These are phyloP conservation scores for Epichloe uncinata DNA, from an alignment of 2,329 filamentous ascomycete genomes.

Conservation along the genomic window DNA sequence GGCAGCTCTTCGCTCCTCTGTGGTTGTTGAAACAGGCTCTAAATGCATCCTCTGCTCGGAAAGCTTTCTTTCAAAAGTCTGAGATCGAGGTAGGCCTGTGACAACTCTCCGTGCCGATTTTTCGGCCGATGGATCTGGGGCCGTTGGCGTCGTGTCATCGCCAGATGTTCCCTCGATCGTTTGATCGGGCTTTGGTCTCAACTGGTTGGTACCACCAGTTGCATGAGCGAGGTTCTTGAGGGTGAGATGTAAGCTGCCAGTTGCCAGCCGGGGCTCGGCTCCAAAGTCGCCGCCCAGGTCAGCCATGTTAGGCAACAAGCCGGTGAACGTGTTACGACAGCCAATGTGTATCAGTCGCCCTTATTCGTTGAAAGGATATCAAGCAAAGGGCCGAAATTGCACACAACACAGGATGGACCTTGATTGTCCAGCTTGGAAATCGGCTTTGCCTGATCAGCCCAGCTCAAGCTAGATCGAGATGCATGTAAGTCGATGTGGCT, in stretches of 20 bases:
- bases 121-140: background rate
- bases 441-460: background rate
- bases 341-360: background rate
- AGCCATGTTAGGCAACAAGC: constrained; percentile 16
- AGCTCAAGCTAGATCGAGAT: background rate
- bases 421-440: background rate
- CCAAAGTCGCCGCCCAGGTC: constrained; percentile 16
- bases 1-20: constrained; percentile 56
- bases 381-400: background rate
- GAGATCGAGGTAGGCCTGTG: constrained; percentile 60
- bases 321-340: background rate
- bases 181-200: constrained; percentile 5
- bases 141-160: background rate
- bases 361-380: background rate
- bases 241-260: constrained; percentile 14
- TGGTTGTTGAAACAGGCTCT: constrained; percentile 47
- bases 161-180: background rate
- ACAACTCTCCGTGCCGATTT: constrained; percentile 45
- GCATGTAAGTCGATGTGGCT: constrained; percentile 4
- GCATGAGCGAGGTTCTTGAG: constrained; percentile 17
- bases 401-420: background rate
- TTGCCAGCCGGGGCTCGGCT: constrained; percentile 16
- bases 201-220: constrained; percentile 6
- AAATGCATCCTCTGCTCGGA: constrained; percentile 68
- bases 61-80: constrained; percentile 71